phyloP scores from a whole-genome alignment of 768 basidiomycete species.

The Dendrothele bispora region DNA sequence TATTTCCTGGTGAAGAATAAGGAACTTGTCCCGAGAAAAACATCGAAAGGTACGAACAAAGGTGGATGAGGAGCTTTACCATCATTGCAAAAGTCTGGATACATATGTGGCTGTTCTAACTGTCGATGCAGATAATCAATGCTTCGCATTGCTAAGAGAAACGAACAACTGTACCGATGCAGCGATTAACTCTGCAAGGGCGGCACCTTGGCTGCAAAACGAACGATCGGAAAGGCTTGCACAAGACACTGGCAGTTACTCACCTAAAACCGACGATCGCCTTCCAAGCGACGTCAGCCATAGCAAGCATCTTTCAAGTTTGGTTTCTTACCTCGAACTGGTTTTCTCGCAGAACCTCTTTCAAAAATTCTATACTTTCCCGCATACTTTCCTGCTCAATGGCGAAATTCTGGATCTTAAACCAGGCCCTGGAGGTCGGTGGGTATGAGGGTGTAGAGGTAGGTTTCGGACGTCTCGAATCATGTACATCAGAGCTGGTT shows the following conservation, averaged over 20 bases:
- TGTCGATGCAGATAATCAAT: conserved; percentile 15
- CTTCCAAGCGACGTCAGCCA: conserved; percentile 40
- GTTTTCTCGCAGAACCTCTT: conserved; percentile 55
- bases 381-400: conserved; percentile 63
- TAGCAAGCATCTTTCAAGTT: conserved; percentile 10
- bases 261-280: conserved; percentile 82
- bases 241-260: too few relatives aligned
- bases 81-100: conserved; percentile 61
- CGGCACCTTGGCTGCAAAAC: conserved; percentile 84
- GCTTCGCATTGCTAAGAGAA: background rate
- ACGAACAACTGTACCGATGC: conserved; percentile 59
- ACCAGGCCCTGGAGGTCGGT: conserved; percentile 87
- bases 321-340: conserved; percentile 61
- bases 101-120: conserved; percentile 53
- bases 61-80: conserved; percentile 71
- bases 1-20: conserved; percentile 48
- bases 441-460: conserved; percentile 41
- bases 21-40: background rate
- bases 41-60: conserved; percentile 46
- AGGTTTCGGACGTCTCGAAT: conserved; percentile 45
- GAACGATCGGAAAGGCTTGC: too few relatives aligned
- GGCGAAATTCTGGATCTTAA: conserved; percentile 53
- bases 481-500: conserved; percentile 42
- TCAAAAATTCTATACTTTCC: conserved; percentile 53
- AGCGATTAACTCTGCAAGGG: conserved; percentile 67